Evolutionary conservation across 768 basidiomycete genomes (phyloP).

Genomic region (Mycena leptocephala): DNA sequence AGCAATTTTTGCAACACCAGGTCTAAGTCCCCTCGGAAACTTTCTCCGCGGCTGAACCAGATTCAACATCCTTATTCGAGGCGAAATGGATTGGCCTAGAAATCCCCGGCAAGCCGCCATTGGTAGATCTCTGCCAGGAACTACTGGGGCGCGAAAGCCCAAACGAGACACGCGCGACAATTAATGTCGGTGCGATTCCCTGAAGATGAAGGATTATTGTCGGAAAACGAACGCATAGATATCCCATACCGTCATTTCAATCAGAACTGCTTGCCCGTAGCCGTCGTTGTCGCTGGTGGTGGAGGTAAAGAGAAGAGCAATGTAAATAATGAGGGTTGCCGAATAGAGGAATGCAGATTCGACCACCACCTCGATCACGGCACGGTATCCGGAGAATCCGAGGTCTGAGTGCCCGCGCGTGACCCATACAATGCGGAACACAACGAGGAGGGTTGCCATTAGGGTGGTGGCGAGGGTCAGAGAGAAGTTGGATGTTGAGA

Average conservation of each 20-base stretch:
- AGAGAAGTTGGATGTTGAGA: constrained; percentile 21
- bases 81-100: neutral
- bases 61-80: neutral
- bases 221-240: neutral
- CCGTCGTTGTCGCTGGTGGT: constrained; percentile 14
- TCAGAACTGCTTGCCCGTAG: constrained; percentile 13
- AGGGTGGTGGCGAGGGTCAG: constrained; percentile 30
- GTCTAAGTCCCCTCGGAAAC: neutral
- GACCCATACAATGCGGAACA: constrained; percentile 32
- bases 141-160: constrained; percentile 30
- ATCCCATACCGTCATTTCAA: constrained; percentile 23
- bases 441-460: constrained; percentile 29
- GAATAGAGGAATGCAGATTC: constrained; percentile 28
- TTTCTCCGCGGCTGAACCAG: neutral
- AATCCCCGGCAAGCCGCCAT: neutral
- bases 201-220: neutral
- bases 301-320: constrained; percentile 20
- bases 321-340: constrained; percentile 6
- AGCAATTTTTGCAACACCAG: neutral
- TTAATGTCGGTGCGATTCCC: constrained; percentile 33
- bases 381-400: constrained; percentile 31
- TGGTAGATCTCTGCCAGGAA: constrained; percentile 32
- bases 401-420: constrained; percentile 14
- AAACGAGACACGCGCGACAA: constrained; percentile 33
- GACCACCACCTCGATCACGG: constrained; percentile 15